A percentile compares a stretch with the other conserved stretches of the same genome.
Conservation (phyloP, 2,329 filamentous ascomycete species). For the Lasiodiplodia hormozganensis region DNA sequence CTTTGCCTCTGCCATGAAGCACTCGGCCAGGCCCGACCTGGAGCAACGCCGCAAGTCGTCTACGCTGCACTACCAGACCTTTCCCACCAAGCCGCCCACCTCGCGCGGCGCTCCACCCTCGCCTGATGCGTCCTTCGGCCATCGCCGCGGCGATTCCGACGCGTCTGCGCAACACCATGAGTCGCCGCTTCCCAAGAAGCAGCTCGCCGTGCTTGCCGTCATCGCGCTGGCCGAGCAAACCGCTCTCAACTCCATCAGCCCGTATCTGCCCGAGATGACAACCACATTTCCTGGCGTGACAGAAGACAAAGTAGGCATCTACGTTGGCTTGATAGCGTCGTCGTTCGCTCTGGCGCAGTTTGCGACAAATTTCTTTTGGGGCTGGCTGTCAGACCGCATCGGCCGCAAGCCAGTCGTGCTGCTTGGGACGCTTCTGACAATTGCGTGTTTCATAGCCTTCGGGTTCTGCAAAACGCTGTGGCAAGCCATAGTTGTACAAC, state of each 20-base stretch:
- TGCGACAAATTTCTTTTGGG: conserved; percentile 90
- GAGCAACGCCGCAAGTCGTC: conserved; percentile 55
- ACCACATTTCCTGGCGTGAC: conserved; percentile 82
- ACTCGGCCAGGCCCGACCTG: conserved; percentile 30
- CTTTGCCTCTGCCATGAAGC: conserved; percentile 21
- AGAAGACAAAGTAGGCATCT: conserved; percentile 75
- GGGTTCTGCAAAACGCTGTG: conserved; percentile 83
- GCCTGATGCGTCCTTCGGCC: conserved; percentile 29
- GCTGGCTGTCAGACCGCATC: conserved; percentile 79
- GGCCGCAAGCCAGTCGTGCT: conserved; percentile 85
- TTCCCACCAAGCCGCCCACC: conserved; percentile 76
- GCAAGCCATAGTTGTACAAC: conserved; percentile 86
- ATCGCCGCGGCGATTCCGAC: conserved; percentile 40
- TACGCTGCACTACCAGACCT: conserved; percentile 79
- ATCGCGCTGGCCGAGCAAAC: conserved; percentile 95
- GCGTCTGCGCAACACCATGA: conserved; percentile 54
- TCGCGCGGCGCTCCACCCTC: conserved; percentile 63
- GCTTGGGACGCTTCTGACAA: conserved; percentile 81
- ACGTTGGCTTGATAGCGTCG: conserved; percentile 89
- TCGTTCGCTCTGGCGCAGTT: conserved; percentile 93
- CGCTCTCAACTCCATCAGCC: conserved; percentile 93
- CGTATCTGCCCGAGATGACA: conserved; percentile 94
- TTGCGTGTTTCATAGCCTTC: conserved; percentile 82
- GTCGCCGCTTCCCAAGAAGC: conserved; percentile 80
- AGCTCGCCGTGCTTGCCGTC: conserved; percentile 84